These are phyloP conservation scores for Acacia crassicarpa DNA, from an alignment of 306 rosid genomes.

Conservation along the genomic window DNA sequence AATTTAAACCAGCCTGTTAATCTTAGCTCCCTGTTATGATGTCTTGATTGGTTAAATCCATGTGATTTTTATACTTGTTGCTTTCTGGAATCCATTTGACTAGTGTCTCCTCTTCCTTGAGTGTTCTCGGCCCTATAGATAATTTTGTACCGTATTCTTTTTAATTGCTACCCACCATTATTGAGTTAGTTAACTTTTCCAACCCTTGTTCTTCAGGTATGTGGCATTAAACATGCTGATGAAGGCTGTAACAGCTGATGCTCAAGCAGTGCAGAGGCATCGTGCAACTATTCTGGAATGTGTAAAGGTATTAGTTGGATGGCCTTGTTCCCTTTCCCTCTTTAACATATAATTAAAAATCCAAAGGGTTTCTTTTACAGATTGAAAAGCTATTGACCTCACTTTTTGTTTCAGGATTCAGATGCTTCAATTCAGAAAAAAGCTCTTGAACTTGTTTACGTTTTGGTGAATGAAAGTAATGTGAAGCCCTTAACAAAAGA, in stretches of 20 bases:
- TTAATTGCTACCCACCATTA: constrained; percentile 10
- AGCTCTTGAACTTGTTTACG: constrained; percentile 96
- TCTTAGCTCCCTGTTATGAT: background rate
- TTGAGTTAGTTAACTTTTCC: constrained; percentile 25
- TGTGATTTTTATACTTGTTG: background rate
- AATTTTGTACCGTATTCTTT: background rate
- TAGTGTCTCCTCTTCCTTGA: background rate
- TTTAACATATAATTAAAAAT: constrained; percentile 22
- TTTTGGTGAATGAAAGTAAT: constrained; percentile 82
- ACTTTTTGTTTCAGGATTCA: constrained; percentile 66
- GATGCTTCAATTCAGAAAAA: constrained; percentile 96
- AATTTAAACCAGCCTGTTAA: background rate
- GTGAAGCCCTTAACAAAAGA: constrained; percentile 91
- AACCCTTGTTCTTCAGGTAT: constrained; percentile 54
- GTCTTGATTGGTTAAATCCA: background rate
- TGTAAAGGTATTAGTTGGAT: constrained; percentile 69
- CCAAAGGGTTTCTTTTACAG: constrained; percentile 23
- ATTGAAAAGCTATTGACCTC: constrained; percentile 36
- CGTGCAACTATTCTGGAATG: constrained; percentile 96
- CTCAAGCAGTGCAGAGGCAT: constrained; percentile 99
- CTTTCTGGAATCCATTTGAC: background rate
- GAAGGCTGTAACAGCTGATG: constrained; percentile 92
- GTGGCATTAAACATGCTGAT: constrained; percentile 97
- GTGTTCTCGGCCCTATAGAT: constrained; percentile 16
- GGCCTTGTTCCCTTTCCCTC: constrained; percentile 11